Percentiles rank a stretch among this genome's conserved stretches.
Evolutionary conservation across 2,329 filamentous ascomycete species (phyloP).

Genomic region (Diaporthe citri): DNA sequence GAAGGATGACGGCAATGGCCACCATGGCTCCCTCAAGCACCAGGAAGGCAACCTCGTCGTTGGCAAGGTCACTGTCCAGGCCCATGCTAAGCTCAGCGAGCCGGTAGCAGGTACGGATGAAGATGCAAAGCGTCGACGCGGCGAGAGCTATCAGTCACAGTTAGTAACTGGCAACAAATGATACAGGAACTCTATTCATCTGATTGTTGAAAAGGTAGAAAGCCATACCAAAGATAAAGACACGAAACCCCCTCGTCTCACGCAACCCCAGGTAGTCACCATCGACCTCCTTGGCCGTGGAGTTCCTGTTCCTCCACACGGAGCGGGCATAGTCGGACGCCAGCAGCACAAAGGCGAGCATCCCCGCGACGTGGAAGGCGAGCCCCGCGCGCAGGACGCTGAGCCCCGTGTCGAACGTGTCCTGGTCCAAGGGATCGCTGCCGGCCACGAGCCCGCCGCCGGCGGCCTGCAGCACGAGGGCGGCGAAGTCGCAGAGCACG

Average conservation of each 20-base stretch:
- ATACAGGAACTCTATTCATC: neutral
- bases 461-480: constrained; percentile 58
- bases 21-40: constrained; percentile 60
- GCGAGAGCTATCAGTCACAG: constrained; percentile 45
- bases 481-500: constrained; percentile 57
- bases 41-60: constrained; percentile 56
- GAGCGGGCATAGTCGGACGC: constrained; percentile 5
- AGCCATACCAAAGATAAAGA: constrained; percentile 3
- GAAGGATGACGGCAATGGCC: constrained; percentile 54
- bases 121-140: constrained; percentile 55
- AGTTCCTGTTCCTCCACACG: neutral
- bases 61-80: constrained; percentile 61
- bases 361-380: constrained; percentile 57
- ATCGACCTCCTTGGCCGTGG: constrained; percentile 7
- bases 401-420: constrained; percentile 31
- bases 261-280: neutral
- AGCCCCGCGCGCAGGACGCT: constrained; percentile 60
- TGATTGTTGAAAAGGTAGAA: no score
- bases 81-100: constrained; percentile 67
- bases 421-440: constrained; percentile 48
- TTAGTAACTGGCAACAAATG: neutral
- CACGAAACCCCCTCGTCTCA: neutral
- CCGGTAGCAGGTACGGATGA: constrained; percentile 67
- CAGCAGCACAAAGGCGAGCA: constrained; percentile 51
- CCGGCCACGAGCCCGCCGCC: constrained; percentile 54